Percentiles rank a stretch among this genome's conserved stretches.
These are phyloP conservation scores for Drosera spatulata DNA, from an alignment of 179 eudicot species.

Conservation along the genomic window DNA sequence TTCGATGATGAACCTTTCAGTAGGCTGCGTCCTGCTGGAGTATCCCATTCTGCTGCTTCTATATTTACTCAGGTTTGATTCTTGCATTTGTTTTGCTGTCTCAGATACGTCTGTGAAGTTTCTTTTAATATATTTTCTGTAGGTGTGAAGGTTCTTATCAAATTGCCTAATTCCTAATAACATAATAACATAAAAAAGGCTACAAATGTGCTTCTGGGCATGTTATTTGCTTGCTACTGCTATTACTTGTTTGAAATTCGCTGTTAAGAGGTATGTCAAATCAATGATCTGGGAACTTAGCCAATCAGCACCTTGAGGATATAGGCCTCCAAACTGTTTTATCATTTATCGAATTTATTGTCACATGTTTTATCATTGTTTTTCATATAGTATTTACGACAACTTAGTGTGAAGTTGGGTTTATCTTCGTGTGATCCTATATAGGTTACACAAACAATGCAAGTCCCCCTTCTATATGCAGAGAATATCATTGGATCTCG, in stretches of 20 bases:
- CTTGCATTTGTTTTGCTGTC: neutral
- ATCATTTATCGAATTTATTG: too few relatives aligned
- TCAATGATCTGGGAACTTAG: too few relatives aligned
- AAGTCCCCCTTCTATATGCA: neutral
- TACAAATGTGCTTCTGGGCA: too few relatives aligned
- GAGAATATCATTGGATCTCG: slow-evolving; percentile 18
- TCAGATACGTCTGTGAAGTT: neutral
- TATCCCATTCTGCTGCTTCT: slow-evolving; percentile 49
- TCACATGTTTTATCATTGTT: neutral
- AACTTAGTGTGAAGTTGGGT: neutral
- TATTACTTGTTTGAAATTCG: too few relatives aligned
- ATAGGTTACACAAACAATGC: neutral
- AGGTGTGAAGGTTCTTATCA: neutral
- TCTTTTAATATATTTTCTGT: neutral
- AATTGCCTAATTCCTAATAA: too few relatives aligned
- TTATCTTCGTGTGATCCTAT: neutral
- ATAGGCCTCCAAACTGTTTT: neutral
- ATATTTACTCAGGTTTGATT: slow-evolving; percentile 63
- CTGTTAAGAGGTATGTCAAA: too few relatives aligned
- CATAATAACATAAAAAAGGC: too few relatives aligned
- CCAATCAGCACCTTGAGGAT: neutral
- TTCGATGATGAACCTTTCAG: slow-evolving; percentile 49
- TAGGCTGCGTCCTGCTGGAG: slow-evolving; percentile 42
- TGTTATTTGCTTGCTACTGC: too few relatives aligned
- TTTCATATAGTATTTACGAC: neutral